Evolutionary conservation across 306 rosid species (phyloP).

Genomic region (Trifolium pratense): DNA sequence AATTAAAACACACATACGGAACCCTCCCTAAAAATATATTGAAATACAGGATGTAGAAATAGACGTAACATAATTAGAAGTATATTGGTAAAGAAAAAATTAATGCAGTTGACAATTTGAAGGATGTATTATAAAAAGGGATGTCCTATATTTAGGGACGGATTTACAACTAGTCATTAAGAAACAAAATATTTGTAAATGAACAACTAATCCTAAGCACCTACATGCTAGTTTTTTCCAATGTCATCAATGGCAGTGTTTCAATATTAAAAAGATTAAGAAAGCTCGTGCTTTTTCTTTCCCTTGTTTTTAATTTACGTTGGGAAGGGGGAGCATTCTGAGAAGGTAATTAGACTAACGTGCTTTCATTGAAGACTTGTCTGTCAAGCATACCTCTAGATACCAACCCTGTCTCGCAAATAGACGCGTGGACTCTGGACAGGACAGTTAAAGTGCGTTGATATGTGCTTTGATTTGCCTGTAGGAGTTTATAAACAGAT

Average conservation of each 20-base stretch:
- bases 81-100: background rate
- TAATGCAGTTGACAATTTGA: background rate
- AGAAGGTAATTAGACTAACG: background rate
- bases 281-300: constrained; percentile 12
- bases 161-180: background rate
- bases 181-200: constrained; percentile 7
- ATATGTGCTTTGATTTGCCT: constrained; percentile 79
- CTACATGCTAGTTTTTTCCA: background rate
- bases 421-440: constrained; percentile 63
- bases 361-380: constrained; percentile 15
- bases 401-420: constrained; percentile 57
- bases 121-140: background rate
- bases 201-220: constrained; percentile 15
- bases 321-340: background rate
- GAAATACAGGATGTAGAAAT: background rate
- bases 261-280: constrained; percentile 25
- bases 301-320: background rate
- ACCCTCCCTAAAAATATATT: background rate
- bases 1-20: constrained; percentile 4
- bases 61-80: background rate
- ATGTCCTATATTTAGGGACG: background rate
- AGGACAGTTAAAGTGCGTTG: constrained; percentile 74
- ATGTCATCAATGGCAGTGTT: background rate
- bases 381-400: constrained; percentile 59
- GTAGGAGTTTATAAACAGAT: constrained; percentile 37